Evolutionary conservation across 2,329 filamentous ascomycete genomes (phyloP).

Genomic region (Pseudogymnoascus sp.): DNA sequence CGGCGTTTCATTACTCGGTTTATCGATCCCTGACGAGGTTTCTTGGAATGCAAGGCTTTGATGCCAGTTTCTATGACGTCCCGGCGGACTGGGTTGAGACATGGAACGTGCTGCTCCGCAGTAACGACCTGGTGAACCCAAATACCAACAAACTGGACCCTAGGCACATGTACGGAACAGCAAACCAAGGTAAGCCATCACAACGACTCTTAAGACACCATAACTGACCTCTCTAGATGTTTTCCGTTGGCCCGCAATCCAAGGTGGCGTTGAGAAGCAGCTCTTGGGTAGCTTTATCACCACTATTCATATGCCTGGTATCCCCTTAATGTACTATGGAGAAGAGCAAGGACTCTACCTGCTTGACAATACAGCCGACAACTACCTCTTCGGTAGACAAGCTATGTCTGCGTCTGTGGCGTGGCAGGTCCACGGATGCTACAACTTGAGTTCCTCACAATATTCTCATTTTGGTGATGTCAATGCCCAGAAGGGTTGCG

Average conservation of each 20-base stretch:
- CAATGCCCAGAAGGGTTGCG: conserved; percentile 42
- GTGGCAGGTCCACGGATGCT: conserved; percentile 58
- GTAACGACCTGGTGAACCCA: conserved; percentile 51
- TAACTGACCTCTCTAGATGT: conserved; percentile 48
- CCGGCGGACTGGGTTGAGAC: conserved; percentile 41
- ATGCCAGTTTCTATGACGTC: conserved; percentile 30
- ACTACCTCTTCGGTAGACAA: conserved; percentile 57
- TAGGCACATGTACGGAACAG: conserved; percentile 53
- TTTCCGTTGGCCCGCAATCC: conserved; percentile 53
- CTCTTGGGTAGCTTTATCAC: conserved; percentile 51
- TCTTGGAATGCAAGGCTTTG: conserved; percentile 43
- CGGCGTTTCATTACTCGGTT: conserved; percentile 54
- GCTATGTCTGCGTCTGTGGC: conserved; percentile 52
- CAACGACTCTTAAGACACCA: conserved; percentile 38
- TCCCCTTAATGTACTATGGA: conserved; percentile 52
- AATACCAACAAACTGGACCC: conserved; percentile 54
- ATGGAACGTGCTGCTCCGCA: conserved; percentile 47
- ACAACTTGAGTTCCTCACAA: conserved; percentile 44
- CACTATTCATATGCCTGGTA: conserved; percentile 50
- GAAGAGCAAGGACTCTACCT: conserved; percentile 59
- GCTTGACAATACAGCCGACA: conserved; percentile 52
- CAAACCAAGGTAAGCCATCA: conserved; percentile 36
- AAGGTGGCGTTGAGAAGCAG: conserved; percentile 47
- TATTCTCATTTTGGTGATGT: conserved; percentile 51
- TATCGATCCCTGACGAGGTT: conserved; percentile 56